Evolutionary conservation across 2,329 filamentous ascomycete species (phyloP).

Genomic region (Penicillium palitans): DNA sequence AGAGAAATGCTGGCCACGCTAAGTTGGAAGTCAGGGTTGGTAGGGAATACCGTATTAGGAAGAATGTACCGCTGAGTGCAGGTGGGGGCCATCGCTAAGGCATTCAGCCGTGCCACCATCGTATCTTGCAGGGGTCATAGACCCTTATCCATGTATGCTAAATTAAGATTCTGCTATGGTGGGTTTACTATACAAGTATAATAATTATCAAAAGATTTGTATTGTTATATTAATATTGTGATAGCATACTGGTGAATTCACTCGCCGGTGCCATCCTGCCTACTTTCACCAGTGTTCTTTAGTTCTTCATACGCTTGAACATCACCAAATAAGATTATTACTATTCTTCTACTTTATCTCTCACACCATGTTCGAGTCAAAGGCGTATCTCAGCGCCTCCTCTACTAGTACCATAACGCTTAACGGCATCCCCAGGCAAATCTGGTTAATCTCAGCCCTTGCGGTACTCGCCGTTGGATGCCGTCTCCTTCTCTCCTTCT

Average conservation of each 20-base stretch:
- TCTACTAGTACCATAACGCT: neutral
- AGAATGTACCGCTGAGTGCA: neutral
- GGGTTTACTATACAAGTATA: neutral
- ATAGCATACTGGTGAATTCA: neutral
- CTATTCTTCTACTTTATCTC: neutral
- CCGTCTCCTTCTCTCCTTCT: neutral
- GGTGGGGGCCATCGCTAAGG: neutral
- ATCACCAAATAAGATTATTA: neutral
- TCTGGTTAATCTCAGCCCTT: neutral
- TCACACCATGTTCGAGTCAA: neutral
- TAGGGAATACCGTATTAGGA: neutral
- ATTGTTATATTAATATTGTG: neutral
- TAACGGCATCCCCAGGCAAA: neutral
- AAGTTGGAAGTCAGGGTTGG: neutral
- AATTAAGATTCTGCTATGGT: neutral
- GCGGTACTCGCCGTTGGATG: neutral
- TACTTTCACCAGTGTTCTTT: neutral
- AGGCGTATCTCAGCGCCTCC: neutral
- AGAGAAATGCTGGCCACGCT: neutral
- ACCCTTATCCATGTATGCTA: neutral
- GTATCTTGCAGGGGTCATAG: neutral
- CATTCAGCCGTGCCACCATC: neutral
- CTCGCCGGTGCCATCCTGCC: neutral
- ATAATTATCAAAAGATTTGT: neutral
- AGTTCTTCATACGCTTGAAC: neutral